Evolutionary conservation across 1,284 basidiomycete species (phyloP), one percentile per base, ranked within the genome.

Genomic region (Volvariella volvacea): DNA sequence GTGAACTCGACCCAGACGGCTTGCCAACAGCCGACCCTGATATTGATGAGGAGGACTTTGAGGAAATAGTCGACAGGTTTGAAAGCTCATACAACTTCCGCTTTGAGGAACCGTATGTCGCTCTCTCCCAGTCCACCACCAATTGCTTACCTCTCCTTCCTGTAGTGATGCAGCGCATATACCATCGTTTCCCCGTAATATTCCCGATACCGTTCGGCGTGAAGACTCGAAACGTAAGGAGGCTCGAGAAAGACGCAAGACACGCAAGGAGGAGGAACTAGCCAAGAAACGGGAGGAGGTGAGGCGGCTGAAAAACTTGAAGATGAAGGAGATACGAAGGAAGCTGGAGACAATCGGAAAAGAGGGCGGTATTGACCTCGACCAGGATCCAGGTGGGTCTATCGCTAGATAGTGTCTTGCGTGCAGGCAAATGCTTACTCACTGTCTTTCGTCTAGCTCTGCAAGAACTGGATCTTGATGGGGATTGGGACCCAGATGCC

Each of bases 51-150:
- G 92, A 95, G 58, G 88, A 76, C 20, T 96, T 95, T 67, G 94
- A 96, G 39, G 68, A 67, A n/a, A 60, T 71, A 22, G 63, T 63
- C 56, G 94, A 94, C 67, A 80, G 89, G 38, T 96, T 91, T 60
- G 92, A 95, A 61, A 89, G 76, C 14, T 84, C 85, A n/a, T 95
- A 94, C 65, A 95, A 95, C 60, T 93, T 93, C 70, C 81, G 92
- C 43, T 95, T 89, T 59, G 92, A 97, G 62, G 92, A 97, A 64
- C 87, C 89, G 79, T 90, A 53, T 60, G 88, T 78, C 22, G 36
- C 34, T 17, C 46, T 31, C 36, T 33, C 39, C n/a, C 6, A 38
- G 42, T 22, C 15, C 41, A 19, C 15, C 45, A 19, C 50, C 31
- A 4, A 39, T 15, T 6, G 4, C n/a, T 20, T 6, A 16, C 34